A percentile compares a stretch with the other conserved stretches of the same genome.
phyloP scores from a whole-genome alignment of 208 protist species.

The Naegleria gruberi region DNA sequence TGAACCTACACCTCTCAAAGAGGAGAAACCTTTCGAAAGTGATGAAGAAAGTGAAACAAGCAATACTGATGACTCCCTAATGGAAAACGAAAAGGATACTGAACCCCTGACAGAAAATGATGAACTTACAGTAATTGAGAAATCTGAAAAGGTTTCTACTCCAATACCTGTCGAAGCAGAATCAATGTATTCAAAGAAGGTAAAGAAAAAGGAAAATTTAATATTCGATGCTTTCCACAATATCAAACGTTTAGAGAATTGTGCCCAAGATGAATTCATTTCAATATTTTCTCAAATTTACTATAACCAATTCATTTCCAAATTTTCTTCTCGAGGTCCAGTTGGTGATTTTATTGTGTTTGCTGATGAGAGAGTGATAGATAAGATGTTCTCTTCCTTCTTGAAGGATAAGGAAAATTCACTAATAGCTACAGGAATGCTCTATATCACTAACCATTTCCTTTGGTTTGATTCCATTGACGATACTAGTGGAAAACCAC shows the following conservation, averaged over 20 bases:
- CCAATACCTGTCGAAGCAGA: background rate
- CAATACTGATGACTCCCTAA: background rate
- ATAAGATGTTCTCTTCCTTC: background rate
- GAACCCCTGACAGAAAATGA: background rate
- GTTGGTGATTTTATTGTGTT: too few relatives aligned
- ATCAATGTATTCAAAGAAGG: background rate
- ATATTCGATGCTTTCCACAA: background rate
- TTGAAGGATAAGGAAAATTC: background rate
- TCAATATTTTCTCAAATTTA: background rate
- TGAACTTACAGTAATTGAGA: background rate
- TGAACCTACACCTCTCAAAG: background rate
- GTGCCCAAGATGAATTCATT: background rate
- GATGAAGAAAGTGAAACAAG: background rate
- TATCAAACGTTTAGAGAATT: background rate
- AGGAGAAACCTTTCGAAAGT: background rate
- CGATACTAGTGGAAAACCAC: background rate
- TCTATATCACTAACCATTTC: background rate
- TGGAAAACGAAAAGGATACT: background rate
- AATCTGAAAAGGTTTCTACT: background rate
- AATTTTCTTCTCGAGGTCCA: background rate
- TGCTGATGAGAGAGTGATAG: background rate
- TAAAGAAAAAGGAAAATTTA: background rate
- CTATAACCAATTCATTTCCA: background rate
- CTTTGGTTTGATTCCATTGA: background rate
- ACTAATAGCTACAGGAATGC: background rate